Base-by-base conservation (phyloP, 176 grass and related monocot species). In the Lolium perenne region DNA sequence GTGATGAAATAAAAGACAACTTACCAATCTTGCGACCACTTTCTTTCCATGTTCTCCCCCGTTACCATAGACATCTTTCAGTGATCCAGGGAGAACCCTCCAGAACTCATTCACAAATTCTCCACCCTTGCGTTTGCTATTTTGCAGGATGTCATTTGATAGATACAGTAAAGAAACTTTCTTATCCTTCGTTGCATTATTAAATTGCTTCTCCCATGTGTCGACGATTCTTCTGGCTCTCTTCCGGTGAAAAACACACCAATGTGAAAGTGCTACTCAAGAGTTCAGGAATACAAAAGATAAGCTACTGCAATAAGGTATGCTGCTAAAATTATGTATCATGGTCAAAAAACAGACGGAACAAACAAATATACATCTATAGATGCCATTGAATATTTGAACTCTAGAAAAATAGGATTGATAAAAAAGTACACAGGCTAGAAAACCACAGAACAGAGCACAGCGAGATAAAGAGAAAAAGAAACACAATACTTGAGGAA, bases 101-200 rank as follows among this genome's bases (percentile, higher is more conserved):
- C 97, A 99, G 85, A 99, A 99, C 85, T 99, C 97, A 90, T 96
- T 92, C 25, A 99, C 92, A 74, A 91, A 96, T 57, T 99, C 97
- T 29, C 88, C 84, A 76, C 97, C 92, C 88, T 99, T 94, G 47
- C 97, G 97, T 84, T 91, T 99, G 75, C 97, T 99, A 51, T 99
- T 99, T 88, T 99, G 97, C 80, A 99, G 74, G 75, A 99, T 99
- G 63, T 99, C 97, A 90, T 99, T 99, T 46, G 97, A 90, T 81
- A 99, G 91, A 86, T 99, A 99, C 22, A 99, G 90, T 38, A 94
- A 91, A 21, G 88, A 86, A 20, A 96, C 79, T 88, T 95, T 96
- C 72, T 96, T 91, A 43, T 96, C 92, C 35, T 88, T 94, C 20
- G 60, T 76, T 76, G 97, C 90, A 85, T 56, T 83, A 53, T 81